Conservation (phyloP, 257 asterid genomes). For the Nicotiana tomentosiformis region DNA sequence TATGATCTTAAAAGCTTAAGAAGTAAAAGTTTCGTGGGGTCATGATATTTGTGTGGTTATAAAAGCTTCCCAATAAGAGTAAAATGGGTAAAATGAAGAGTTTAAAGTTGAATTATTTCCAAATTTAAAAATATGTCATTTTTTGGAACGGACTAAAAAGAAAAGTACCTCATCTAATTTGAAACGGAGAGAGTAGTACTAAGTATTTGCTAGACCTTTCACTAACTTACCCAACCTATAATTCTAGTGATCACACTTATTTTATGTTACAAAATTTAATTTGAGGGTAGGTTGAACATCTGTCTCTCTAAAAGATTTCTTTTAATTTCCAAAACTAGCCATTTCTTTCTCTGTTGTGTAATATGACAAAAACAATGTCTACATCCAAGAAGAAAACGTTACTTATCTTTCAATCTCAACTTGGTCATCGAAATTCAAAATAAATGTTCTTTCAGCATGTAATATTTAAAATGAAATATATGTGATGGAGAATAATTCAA, state of each 20-base stretch:
- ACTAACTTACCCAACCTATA: conserved; percentile 3
- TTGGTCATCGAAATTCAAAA: not conserved
- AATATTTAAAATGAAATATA: not conserved
- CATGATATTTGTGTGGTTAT: too few species aligned
- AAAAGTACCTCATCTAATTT: too few species aligned
- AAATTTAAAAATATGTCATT: too few species aligned
- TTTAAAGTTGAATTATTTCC: too few species aligned
- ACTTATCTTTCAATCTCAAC: not conserved
- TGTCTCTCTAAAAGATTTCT: not conserved
- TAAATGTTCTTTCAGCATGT: not conserved
- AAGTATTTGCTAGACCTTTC: not conserved
- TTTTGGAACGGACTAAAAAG: too few species aligned
- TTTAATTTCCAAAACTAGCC: not conserved
- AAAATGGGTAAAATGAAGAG: too few species aligned
- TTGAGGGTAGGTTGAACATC: not conserved
- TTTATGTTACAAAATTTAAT: not conserved
- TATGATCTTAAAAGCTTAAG: too few species aligned
- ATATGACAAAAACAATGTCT: not conserved
- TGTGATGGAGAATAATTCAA: not conserved
- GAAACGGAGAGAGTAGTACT: too few species aligned
- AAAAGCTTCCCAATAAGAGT: too few species aligned
- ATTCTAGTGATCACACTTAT: not conserved
- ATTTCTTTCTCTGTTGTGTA: not conserved
- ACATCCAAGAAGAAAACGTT: not conserved
- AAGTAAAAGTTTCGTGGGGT: too few species aligned